phyloP scores from a whole-genome alignment of 768 basidiomycete species.

The Trametes cingulata region DNA sequence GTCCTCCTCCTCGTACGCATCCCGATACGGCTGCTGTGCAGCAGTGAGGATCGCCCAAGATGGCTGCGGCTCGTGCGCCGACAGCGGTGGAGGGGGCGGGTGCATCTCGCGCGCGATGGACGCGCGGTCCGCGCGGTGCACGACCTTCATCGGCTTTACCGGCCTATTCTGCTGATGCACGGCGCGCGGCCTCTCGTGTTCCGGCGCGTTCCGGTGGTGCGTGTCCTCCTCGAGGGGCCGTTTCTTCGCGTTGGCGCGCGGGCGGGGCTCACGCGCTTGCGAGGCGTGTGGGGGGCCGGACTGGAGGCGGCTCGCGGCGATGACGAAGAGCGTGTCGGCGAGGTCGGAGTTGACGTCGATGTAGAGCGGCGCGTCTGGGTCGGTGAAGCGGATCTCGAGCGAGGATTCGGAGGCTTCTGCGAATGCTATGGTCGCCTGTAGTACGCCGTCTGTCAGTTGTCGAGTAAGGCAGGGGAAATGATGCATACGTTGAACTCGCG shows the following conservation, averaged over 20 bases:
- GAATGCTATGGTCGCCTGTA: constrained; percentile 76
- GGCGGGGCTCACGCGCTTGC: neutral
- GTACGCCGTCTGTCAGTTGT: no score
- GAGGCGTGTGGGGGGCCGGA: neutral
- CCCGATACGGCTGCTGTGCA: constrained; percentile 2
- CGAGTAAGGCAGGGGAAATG: neutral
- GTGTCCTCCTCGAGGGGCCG: constrained; percentile 39
- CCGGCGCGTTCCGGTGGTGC: neutral
- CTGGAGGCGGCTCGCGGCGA: constrained; percentile 58
- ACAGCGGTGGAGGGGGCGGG: constrained; percentile 13
- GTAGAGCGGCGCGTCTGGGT: constrained; percentile 71
- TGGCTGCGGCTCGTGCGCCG: constrained; percentile 16
- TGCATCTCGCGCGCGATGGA: constrained; percentile 28
- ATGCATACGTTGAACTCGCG: constrained; percentile 75
- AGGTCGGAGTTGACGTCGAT: constrained; percentile 74
- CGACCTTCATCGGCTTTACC: constrained; percentile 55
- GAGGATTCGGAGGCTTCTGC: constrained; percentile 68
- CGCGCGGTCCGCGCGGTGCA: constrained; percentile 36
- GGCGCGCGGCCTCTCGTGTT: neutral
- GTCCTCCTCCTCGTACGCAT: neutral
- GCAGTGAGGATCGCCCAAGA: constrained; percentile 18
- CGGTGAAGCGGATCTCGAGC: constrained; percentile 75
- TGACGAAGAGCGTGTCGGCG: constrained; percentile 67
- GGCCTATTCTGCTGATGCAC: neutral
- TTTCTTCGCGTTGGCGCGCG: constrained; percentile 36